These are phyloP conservation scores for Macrophomina pseudophaseolina DNA, from an alignment of 2,329 filamentous ascomycete genomes.

Conservation along the genomic window DNA sequence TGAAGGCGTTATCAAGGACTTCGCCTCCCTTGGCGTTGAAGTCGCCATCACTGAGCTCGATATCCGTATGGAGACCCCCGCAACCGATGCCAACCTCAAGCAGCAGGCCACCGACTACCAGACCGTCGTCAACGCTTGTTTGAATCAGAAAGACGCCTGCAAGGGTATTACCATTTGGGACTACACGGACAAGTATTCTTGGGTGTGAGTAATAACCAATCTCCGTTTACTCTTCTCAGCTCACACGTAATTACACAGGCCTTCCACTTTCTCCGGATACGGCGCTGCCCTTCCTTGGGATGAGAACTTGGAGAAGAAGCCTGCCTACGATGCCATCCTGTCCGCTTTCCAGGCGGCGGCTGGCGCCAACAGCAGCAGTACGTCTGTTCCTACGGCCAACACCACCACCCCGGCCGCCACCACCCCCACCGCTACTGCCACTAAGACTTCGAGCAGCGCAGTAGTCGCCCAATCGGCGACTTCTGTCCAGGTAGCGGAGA, in stretches of 20 bases:
- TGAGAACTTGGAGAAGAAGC: constrained; percentile 52
- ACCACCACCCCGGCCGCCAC: constrained; percentile 5
- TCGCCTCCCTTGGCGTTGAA: constrained; percentile 60
- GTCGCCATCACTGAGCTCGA: constrained; percentile 70
- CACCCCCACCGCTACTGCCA: constrained; percentile 17
- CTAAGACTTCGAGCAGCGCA: constrained; percentile 24
- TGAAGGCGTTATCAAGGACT: constrained; percentile 55
- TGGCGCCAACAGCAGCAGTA: constrained; percentile 21
- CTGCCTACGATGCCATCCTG: constrained; percentile 34
- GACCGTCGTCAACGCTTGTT: constrained; percentile 58
- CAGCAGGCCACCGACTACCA: constrained; percentile 35
- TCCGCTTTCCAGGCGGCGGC: constrained; percentile 20
- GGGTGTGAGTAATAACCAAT: constrained; percentile 39
- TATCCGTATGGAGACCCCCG: constrained; percentile 50
- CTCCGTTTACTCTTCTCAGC: not conserved
- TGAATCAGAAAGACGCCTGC: constrained; percentile 56
- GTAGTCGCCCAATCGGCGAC: constrained; percentile 11
- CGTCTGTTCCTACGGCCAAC: constrained; percentile 10
- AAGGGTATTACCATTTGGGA: constrained; percentile 67
- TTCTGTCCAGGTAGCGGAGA: constrained; percentile 18
- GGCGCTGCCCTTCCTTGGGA: constrained; percentile 55
- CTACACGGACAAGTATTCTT: constrained; percentile 53
- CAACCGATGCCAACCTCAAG: constrained; percentile 32
- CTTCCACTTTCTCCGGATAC: constrained; percentile 47
- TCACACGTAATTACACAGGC: constrained; percentile 28